Evolutionary conservation across 1,139 yeast genomes (phyloP).

Genomic region (Debaryomyces udenii): DNA sequence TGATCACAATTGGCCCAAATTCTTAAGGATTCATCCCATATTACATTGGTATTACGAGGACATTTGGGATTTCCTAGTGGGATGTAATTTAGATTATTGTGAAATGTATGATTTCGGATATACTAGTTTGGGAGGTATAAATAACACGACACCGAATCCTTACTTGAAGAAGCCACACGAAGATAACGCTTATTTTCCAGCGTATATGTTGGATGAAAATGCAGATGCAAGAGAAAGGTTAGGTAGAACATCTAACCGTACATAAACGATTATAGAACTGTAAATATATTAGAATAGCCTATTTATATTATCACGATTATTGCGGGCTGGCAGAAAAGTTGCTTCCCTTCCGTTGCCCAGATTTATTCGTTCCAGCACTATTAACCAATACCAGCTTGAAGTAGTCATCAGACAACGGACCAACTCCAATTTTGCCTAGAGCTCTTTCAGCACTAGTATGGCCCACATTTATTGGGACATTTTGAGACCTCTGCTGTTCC

Average conservation of each 20-base stretch:
- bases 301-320: constrained; percentile 1
- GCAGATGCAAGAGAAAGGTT: constrained; percentile 58
- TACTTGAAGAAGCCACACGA: constrained; percentile 39
- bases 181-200: constrained; percentile 52
- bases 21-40: constrained; percentile 78
- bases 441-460: constrained; percentile 83
- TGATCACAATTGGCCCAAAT: constrained; percentile 87
- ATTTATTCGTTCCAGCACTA: constrained; percentile 32
- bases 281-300: constrained; percentile 4
- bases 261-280: constrained; percentile 8
- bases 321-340: constrained; percentile 8
- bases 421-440: constrained; percentile 78
- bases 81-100: constrained; percentile 62
- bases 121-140: constrained; percentile 78
- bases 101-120: constrained; percentile 73
- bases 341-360: constrained; percentile 26
- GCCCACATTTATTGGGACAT: constrained; percentile 49
- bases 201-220: constrained; percentile 62
- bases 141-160: constrained; percentile 70
- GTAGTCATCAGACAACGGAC: constrained; percentile 64
- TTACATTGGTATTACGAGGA: constrained; percentile 79
- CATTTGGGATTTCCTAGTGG: constrained; percentile 70
- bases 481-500: constrained; percentile 24
- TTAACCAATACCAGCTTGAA: constrained; percentile 39
- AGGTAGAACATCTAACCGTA: constrained; percentile 27